Percentiles rank a stretch among this genome's conserved stretches.
phyloP scores from a whole-genome alignment of 768 basidiomycete genomes.

The Holtermanniella nyarrowii region DNA sequence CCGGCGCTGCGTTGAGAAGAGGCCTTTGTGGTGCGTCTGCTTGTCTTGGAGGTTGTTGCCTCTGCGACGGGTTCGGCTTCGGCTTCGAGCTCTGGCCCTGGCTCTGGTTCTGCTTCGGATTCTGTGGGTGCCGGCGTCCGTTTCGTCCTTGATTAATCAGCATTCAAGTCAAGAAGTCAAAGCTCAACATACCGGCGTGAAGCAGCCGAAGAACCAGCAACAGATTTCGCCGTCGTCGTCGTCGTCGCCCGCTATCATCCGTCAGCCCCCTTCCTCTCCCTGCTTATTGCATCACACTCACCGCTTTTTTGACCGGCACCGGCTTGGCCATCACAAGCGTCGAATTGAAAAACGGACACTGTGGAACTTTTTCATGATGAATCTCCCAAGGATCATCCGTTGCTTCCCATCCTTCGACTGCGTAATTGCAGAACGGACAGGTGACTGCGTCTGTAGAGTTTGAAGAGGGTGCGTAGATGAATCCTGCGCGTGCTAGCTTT shows the following conservation, averaged over 20 bases:
- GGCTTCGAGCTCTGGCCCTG: not conserved
- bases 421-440: constrained; percentile 73
- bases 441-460: constrained; percentile 67
- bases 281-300: not conserved
- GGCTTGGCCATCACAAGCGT: not conserved
- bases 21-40: too few relatives aligned
- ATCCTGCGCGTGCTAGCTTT: constrained; percentile 84
- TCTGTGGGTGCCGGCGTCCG: constrained; percentile 11
- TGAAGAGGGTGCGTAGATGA: constrained; percentile 61
- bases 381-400: constrained; percentile 81
- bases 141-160: constrained; percentile 5
- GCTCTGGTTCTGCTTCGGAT: constrained; percentile 5
- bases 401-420: constrained; percentile 75
- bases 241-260: not conserved
- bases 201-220: not conserved
- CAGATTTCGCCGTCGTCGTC: not conserved
- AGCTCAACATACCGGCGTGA: not conserved
- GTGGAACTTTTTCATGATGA: constrained; percentile 57
- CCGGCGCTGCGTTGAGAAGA: too few relatives aligned
- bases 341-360: constrained; percentile 48
- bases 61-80: not conserved
- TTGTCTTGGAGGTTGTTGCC: not conserved
- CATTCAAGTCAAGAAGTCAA: not conserved
- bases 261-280: not conserved
- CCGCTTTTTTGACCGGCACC: not conserved